Conservation (phyloP, 495 filamentous ascomycete genomes). For the Neurospora discreta region DNA sequence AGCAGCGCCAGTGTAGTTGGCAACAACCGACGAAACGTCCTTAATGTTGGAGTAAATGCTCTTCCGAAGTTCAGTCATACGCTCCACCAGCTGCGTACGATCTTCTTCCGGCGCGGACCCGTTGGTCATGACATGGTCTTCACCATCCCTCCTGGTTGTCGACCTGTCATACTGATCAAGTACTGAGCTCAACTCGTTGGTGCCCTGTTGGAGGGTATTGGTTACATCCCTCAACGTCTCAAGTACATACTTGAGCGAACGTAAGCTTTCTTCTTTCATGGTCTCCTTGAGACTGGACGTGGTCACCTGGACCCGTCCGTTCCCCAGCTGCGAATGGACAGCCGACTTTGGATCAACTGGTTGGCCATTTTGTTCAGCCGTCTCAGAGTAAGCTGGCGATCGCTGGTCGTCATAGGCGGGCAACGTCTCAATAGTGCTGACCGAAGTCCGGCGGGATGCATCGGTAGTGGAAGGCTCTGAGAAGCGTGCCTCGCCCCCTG, state of each 20-base stretch:
- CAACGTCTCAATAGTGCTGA: constrained; percentile 51
- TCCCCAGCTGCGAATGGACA: constrained; percentile 10
- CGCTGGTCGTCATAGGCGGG: constrained; percentile 71
- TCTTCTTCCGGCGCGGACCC: constrained; percentile 20
- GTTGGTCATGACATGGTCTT: constrained; percentile 12
- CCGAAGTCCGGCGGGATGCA: constrained; percentile 31
- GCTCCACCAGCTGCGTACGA: constrained; percentile 33
- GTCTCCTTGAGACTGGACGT: constrained; percentile 79
- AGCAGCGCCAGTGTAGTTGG: constrained; percentile 71
- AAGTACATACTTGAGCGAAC: constrained; percentile 66
- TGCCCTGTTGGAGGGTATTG: constrained; percentile 55
- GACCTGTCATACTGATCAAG: constrained; percentile 65
- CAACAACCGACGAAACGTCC: constrained; percentile 65
- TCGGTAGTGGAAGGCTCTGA: not conserved
- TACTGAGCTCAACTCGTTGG: constrained; percentile 54
- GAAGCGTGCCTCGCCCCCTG: not conserved
- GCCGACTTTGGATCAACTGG: constrained; percentile 7
- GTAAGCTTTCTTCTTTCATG: constrained; percentile 73
- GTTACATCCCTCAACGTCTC: constrained; percentile 68
- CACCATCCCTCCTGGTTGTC: constrained; percentile 1
- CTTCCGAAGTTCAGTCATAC: constrained; percentile 57
- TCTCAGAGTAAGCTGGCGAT: constrained; percentile 59
- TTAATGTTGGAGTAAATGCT: constrained; percentile 70
- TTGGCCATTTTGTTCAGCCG: not conserved
- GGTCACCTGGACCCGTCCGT: constrained; percentile 57